Evolutionary conservation across 768 basidiomycete genomes (phyloP).

Genomic region (Serpula lacrymans): DNA sequence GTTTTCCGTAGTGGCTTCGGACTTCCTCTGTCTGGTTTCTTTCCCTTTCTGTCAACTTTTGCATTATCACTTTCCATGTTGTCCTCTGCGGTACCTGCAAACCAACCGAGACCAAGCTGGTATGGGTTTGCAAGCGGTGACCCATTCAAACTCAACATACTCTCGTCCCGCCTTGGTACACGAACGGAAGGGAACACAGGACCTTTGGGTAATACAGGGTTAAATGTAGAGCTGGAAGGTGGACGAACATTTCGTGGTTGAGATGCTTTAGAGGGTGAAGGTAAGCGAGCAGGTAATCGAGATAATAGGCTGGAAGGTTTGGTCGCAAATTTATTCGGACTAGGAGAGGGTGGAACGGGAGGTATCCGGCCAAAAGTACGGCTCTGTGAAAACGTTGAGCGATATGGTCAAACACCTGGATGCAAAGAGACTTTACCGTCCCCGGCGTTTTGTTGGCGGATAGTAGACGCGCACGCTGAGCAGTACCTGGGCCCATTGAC

Average conservation of each 20-base stretch:
- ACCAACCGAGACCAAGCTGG: conserved; percentile 60
- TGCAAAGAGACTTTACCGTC: conserved; percentile 25
- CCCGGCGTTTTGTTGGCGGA: conserved; percentile 42
- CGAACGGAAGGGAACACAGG: conserved; percentile 48
- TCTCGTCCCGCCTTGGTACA: conserved; percentile 70
- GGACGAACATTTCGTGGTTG: conserved; percentile 33
- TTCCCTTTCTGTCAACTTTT: conserved; percentile 17
- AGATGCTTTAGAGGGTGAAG: conserved; percentile 50
- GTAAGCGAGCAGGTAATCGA: conserved; percentile 34
- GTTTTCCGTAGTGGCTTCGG: conserved; percentile 34
- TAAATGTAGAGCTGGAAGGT: conserved; percentile 69
- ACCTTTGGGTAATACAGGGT: conserved; percentile 53
- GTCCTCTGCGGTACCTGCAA: conserved; percentile 34
- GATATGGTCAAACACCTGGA: conserved; percentile 1
- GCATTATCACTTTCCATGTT: conserved; percentile 30
- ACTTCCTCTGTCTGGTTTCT: conserved; percentile 15
- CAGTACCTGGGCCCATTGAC: conserved; percentile 51
- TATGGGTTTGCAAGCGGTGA: conserved; percentile 81
- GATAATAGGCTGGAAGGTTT: conserved; percentile 24
- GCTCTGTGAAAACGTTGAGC: conserved; percentile 28
- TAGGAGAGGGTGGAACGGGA: conserved; percentile 27
- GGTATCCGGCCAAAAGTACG: conserved; percentile 25
- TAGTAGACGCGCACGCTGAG: conserved; percentile 43
- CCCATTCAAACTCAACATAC: conserved; percentile 78
- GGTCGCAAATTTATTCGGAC: conserved; percentile 32